A percentile compares a stretch with the other conserved stretches of the same genome.
Evolutionary conservation across 495 filamentous ascomycete species (phyloP).

Genomic region (Trichocladium uniseriatum): DNA sequence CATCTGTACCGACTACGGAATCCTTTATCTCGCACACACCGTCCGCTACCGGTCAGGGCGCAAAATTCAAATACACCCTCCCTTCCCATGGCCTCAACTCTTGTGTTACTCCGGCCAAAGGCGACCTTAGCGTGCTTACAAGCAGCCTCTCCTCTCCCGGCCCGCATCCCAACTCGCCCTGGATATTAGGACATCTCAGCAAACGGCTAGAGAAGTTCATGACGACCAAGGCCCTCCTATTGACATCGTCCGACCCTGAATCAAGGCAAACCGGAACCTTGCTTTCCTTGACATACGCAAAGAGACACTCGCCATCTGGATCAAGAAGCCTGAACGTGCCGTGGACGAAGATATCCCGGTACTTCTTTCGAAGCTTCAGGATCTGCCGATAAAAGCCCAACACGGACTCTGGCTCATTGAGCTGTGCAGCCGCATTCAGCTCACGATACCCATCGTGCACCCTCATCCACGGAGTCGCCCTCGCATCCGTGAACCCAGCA

Average conservation of each 20-base stretch:
- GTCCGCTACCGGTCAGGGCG: no score
- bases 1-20: no score
- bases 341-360: slow-evolving; percentile 51
- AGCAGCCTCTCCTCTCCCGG: neutral
- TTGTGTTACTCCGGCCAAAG: neutral
- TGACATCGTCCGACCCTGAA: neutral
- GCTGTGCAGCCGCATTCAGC: slow-evolving; percentile 39
- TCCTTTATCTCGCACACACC: no score
- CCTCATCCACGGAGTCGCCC: no score
- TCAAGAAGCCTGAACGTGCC: slow-evolving; percentile 42
- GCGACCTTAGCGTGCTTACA: slow-evolving; percentile 1
- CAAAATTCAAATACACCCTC: slow-evolving; percentile 13
- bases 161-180: neutral
- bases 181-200: slow-evolving; percentile 1
- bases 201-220: slow-evolving; percentile 13
- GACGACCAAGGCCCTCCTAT: slow-evolving; percentile 9
- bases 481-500: no score
- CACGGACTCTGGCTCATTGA: slow-evolving; percentile 27
- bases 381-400: slow-evolving; percentile 40
- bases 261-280: neutral
- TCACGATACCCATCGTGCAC: slow-evolving; percentile 33
- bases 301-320: slow-evolving; percentile 14
- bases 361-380: slow-evolving; percentile 38
- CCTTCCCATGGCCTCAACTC: slow-evolving; percentile 11
- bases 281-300: slow-evolving; percentile 12